These are phyloP conservation scores for Salix exigua DNA, from an alignment of 345 rosid genomes.

Conservation along the genomic window DNA sequence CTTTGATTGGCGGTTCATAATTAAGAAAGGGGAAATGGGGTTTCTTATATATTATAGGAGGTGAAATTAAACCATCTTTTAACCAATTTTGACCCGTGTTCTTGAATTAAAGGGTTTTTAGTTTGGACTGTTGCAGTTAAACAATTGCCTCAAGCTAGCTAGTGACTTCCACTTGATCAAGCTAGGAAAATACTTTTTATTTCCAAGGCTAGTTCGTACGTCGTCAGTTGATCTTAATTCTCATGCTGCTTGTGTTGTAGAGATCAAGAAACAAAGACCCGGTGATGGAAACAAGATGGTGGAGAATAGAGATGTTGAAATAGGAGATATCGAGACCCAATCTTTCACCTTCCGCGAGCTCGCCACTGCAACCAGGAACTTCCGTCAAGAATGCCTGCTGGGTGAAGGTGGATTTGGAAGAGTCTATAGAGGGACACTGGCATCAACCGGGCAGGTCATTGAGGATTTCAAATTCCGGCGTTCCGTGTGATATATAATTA, in stretches of 20 bases:
- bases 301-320: not conserved
- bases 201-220: too few species aligned
- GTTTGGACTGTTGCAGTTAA: too few species aligned
- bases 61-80: too few species aligned
- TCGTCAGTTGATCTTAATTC: too few species aligned
- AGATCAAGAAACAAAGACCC: constrained; percentile 9
- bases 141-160: too few species aligned
- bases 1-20: too few species aligned
- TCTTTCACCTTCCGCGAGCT: constrained; percentile 48
- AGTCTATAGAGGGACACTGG: constrained; percentile 69
- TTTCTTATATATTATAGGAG: too few species aligned
- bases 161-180: too few species aligned
- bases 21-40: too few species aligned
- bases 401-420: constrained; percentile 84
- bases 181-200: too few species aligned
- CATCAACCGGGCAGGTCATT: constrained; percentile 52
- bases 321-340: not conserved
- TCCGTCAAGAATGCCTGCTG: constrained; percentile 60
- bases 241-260: not conserved
- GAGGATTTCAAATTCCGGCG: not conserved
- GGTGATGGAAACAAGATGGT: not conserved
- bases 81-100: too few species aligned
- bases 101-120: too few species aligned
- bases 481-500: not conserved
- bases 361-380: constrained; percentile 72